Base-by-base conservation (phyloP, 1,284 basidiomycete genomes). In the Xerocomus amazonicus region DNA sequence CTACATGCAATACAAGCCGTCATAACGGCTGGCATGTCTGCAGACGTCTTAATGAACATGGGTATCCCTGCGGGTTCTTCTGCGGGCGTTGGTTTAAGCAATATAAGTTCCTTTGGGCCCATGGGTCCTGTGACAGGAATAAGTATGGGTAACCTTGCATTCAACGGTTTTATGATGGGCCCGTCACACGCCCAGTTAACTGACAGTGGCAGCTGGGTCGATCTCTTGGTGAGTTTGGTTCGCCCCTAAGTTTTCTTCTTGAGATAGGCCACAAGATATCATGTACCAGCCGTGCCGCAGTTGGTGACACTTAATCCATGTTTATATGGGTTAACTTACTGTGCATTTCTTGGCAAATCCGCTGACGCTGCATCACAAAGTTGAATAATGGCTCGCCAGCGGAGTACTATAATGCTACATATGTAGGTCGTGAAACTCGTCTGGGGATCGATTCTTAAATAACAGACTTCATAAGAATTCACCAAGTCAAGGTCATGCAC, bases 401-500 rank as follows among this genome's bases (percentile, higher is more conserved):
- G 9, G 70, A 70, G 43, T 57, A 60, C 49, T 79, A 79, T 56
- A 73, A 68, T 14, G 60, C 73, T 10, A 53, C 59, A 48, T 75
- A 76, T 54, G 77, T 79, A 51, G 42, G 76, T 67, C 39, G 40
- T 28, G 34, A 45, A 38, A 32, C 26, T 10, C 36, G 3, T 14
- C n/a, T 47, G 27, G 23, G 28, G 12, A 52, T 52, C 9, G 29
- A 38, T 29, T 54, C 39, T 48, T 32, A 52, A 42, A 27, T 29
- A 23, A 27, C 26, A 45, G 31, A 47, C 26, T 49, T 38, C 43
- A 17, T 17, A 42, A 88, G 84, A 73, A 62, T 35, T 89, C 87
- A 13, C 84, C 84, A 4, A 80, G 76, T 10, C 70, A 69, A 14
- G 58, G 69, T 6, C 84, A 90, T 62, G 87, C 87, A 0, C 82